Percentiles rank a stretch among this genome's conserved stretches.
phyloP scores from a whole-genome alignment of 306 rosid genomes.

The Begonia loranthoides region DNA sequence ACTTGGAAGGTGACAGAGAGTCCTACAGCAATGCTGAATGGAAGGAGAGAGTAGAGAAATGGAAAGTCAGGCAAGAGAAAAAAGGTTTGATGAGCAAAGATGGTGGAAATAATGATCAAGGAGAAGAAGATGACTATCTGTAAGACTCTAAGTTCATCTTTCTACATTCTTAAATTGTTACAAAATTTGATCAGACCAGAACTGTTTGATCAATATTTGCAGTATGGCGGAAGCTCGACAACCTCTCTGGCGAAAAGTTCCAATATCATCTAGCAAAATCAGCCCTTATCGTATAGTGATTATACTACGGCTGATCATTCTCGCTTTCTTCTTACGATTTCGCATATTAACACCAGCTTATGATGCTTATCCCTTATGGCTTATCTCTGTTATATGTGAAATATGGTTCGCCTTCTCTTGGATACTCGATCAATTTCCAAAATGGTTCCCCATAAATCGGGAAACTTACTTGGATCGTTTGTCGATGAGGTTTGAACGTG shows the following conservation, averaged over 20 bases:
- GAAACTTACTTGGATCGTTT: constrained; percentile 78
- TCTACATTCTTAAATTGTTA: not conserved
- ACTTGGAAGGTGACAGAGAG: constrained; percentile 47
- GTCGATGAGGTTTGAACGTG: constrained; percentile 59
- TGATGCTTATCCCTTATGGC: constrained; percentile 74
- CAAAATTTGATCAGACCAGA: not conserved
- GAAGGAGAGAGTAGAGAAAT: constrained; percentile 84
- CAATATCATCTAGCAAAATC: constrained; percentile 62
- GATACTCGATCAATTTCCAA: constrained; percentile 84
- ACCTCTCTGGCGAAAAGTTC: constrained; percentile 72
- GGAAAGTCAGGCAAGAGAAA: constrained; percentile 92
- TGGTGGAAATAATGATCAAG: constrained; percentile 46
- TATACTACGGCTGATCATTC: constrained; percentile 46
- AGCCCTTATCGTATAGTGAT: constrained; percentile 94
- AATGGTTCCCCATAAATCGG: constrained; percentile 78
- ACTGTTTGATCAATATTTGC: constrained; percentile 4
- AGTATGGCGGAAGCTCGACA: constrained; percentile 80
- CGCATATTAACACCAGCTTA: constrained; percentile 66
- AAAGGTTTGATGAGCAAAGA: constrained; percentile 45
- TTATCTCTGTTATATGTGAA: constrained; percentile 77
- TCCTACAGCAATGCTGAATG: constrained; percentile 26
- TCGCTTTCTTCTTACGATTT: constrained; percentile 66
- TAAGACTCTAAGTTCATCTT: constrained; percentile 17
- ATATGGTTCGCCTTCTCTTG: constrained; percentile 83
- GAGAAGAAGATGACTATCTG: constrained; percentile 54